These are phyloP conservation scores for Aspergillus pseudoviridinutans DNA, from an alignment of 2,329 filamentous ascomycete species.

Conservation along the genomic window DNA sequence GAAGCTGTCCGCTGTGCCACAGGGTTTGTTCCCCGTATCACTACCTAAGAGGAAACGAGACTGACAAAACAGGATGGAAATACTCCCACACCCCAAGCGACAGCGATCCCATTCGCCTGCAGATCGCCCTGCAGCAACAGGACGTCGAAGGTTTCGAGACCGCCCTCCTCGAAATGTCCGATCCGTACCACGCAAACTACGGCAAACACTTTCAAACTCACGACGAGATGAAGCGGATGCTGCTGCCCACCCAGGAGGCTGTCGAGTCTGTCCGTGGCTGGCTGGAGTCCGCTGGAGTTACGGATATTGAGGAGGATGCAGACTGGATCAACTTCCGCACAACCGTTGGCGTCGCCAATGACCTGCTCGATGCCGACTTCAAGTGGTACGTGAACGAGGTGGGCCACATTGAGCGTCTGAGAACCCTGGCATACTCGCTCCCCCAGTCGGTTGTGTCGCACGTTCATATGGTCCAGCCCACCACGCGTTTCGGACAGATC, in stretches of 20 bases:
- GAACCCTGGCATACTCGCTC: conserved; percentile 40
- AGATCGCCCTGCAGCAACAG: conserved; percentile 35
- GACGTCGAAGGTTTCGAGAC: conserved; percentile 40
- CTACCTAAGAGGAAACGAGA: not conserved
- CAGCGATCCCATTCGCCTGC: conserved; percentile 27
- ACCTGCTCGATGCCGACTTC: conserved; percentile 38
- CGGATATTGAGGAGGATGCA: conserved; percentile 33
- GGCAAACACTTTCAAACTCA: conserved; percentile 47
- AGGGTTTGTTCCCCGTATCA: conserved; percentile 20
- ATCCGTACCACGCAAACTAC: conserved; percentile 46
- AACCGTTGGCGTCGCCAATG: conserved; percentile 33
- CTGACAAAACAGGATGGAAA: conserved; percentile 27
- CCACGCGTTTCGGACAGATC: conserved; percentile 40
- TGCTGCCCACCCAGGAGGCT: conserved; percentile 42
- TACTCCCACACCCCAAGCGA: conserved; percentile 24
- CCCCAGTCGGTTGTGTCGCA: conserved; percentile 31
- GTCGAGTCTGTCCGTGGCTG: conserved; percentile 43
- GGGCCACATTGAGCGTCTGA: conserved; percentile 28
- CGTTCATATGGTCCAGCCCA: conserved; percentile 41
- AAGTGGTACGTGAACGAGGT: conserved; percentile 33
- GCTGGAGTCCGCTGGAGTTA: conserved; percentile 41
- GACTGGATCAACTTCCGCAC: conserved; percentile 39
- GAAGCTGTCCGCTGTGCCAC: conserved; percentile 29
- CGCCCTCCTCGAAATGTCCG: conserved; percentile 48
- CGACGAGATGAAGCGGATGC: conserved; percentile 48